Percentiles rank a stretch among this genome's conserved stretches.
Conservation (phyloP, 163 green algal genomes). For the Coccomyxa subellipsoidea region DNA sequence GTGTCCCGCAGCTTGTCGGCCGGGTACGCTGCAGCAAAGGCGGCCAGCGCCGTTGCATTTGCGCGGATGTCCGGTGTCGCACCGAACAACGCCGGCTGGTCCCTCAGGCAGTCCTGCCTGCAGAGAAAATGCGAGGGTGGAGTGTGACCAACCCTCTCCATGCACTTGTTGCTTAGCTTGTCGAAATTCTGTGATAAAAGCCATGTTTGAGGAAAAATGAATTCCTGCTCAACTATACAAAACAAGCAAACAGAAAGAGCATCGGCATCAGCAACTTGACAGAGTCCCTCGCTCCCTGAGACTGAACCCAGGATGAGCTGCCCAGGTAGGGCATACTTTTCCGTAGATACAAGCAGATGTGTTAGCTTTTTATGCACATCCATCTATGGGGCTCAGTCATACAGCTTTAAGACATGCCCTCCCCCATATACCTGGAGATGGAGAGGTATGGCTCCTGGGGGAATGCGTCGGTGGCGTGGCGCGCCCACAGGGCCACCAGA, state of each 20-base stretch:
- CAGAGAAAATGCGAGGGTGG: too few relatives aligned
- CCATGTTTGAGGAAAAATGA: too few relatives aligned
- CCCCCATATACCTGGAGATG: constrained; percentile 29
- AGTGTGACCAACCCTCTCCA: too few relatives aligned
- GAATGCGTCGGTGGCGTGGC: constrained; percentile 8
- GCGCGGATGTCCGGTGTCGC: constrained; percentile 33
- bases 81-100: constrained; percentile 34
- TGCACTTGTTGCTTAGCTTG: too few relatives aligned
- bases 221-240: too few relatives aligned
- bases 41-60: constrained; percentile 12
- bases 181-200: too few relatives aligned
- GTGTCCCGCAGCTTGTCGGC: constrained; percentile 20
- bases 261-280: too few relatives aligned
- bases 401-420: not conserved
- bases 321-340: too few relatives aligned
- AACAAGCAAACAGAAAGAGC: too few relatives aligned
- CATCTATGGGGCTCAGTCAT: not conserved
- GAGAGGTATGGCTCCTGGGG: constrained; percentile 33
- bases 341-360: too few relatives aligned
- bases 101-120: constrained; percentile 27
- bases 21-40: constrained; percentile 33
- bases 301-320: too few relatives aligned
- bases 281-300: too few relatives aligned
- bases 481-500: constrained; percentile 54
- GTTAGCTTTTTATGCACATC: not conserved